phyloP scores from a whole-genome alignment of 805 yeast genomes.

The Schizosaccharomyces japonicus region DNA sequence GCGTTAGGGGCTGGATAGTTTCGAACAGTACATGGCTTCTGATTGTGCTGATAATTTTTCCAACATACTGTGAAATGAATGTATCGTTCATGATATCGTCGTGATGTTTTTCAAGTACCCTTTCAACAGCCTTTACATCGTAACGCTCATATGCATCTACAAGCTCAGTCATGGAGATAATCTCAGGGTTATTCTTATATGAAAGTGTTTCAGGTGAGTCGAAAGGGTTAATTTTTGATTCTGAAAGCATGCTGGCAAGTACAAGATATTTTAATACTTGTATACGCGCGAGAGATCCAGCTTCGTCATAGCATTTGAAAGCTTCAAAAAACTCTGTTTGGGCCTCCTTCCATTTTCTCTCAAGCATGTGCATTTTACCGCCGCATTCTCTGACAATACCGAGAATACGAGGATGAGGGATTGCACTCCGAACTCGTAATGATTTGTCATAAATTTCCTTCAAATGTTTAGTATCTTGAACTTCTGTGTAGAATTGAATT shows the following conservation, averaged over 20 bases:
- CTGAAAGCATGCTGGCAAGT: conserved; percentile 31
- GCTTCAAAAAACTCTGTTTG: conserved; percentile 30
- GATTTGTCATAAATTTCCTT: conserved; percentile 26
- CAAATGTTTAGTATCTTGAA: conserved; percentile 20
- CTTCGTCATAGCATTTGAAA: conserved; percentile 37
- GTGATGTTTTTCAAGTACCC: conserved; percentile 8
- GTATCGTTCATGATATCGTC: conserved; percentile 11
- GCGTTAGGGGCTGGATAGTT: conserved; percentile 15
- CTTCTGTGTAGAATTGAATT: conserved; percentile 28
- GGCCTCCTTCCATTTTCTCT: conserved; percentile 33
- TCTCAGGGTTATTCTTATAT: conserved; percentile 18
- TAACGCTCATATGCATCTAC: conserved; percentile 17
- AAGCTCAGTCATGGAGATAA: conserved; percentile 14
- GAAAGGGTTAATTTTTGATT: conserved; percentile 43
- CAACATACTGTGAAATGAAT: conserved; percentile 11
- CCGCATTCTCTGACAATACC: conserved; percentile 62
- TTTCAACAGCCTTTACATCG: conserved; percentile 11
- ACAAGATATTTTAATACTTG: conserved; percentile 37
- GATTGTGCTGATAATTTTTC: conserved; percentile 13
- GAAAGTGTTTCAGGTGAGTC: conserved; percentile 48
- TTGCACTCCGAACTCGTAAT: conserved; percentile 29
- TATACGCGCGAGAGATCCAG: conserved; percentile 39
- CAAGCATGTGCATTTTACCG: conserved; percentile 40
- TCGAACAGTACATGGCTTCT: conserved; percentile 14
- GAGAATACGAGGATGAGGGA: conserved; percentile 50